Evolutionary conservation across 2,329 filamentous ascomycete genomes (phyloP).

Genomic region (Xylariaceae sp.): DNA sequence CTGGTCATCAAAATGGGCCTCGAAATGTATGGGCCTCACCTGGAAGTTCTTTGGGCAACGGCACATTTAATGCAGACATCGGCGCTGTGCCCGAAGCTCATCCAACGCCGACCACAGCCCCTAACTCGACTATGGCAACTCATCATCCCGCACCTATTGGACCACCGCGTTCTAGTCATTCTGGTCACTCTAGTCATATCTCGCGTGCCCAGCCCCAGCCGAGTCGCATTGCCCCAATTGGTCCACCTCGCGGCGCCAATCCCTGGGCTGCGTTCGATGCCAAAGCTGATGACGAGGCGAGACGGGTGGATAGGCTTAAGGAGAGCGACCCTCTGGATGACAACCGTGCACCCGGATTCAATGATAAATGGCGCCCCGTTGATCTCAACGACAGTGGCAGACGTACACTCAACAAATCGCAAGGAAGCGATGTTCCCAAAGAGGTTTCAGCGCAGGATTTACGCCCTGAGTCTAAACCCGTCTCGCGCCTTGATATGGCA

Average conservation of each 20-base stretch:
- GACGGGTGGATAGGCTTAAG: slow-evolving; percentile 38
- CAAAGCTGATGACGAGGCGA: slow-evolving; percentile 44
- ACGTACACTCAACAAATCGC: slow-evolving; percentile 26
- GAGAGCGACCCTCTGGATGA: slow-evolving; percentile 44
- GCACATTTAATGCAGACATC: slow-evolving; percentile 67
- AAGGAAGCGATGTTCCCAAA: slow-evolving; percentile 7
- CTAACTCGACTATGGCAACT: slow-evolving; percentile 31
- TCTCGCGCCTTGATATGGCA: slow-evolving; percentile 16
- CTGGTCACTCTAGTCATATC: slow-evolving; percentile 16
- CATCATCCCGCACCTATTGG: slow-evolving; percentile 46
- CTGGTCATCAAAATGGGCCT: slow-evolving; percentile 41
- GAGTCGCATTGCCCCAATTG: slow-evolving; percentile 30
- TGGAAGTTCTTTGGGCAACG: slow-evolving; percentile 72
- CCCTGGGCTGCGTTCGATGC: slow-evolving; percentile 26
- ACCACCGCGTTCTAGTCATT: slow-evolving; percentile 30
- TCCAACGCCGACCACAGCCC: slow-evolving; percentile 12
- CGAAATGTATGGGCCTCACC: slow-evolving; percentile 74
- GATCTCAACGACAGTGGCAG: slow-evolving; percentile 36
- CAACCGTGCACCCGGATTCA: slow-evolving; percentile 44
- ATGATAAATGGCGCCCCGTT: slow-evolving; percentile 53
- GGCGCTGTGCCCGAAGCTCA: slow-evolving; percentile 45
- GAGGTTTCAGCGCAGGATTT: background rate
- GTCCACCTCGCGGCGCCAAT: slow-evolving; percentile 23
- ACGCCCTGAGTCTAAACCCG: slow-evolving; percentile 13
- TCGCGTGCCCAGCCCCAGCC: slow-evolving; percentile 18